phyloP scores from a whole-genome alignment of 768 basidiomycete species.

The Leucogyrophana mollusca region DNA sequence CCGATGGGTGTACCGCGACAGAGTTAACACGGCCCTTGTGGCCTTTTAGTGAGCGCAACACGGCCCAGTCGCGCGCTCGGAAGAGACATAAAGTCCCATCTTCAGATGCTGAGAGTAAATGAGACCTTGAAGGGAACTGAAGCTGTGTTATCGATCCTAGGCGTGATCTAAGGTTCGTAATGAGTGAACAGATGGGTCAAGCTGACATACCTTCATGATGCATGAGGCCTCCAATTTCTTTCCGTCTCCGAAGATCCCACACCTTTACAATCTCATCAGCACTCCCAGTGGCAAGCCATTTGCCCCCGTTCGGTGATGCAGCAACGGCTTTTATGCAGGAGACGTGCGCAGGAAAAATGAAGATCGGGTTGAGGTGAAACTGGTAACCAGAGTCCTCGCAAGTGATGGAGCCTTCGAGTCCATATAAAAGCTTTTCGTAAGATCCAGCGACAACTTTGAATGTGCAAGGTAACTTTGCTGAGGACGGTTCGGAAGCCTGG shows the following conservation, averaged over 20 bases:
- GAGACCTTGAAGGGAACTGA: slow-evolving; percentile 82
- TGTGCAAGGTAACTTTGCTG: slow-evolving; percentile 43
- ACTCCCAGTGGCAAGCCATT: slow-evolving; percentile 95
- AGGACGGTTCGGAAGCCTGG: background rate
- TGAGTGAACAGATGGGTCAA: background rate
- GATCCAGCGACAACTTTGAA: slow-evolving; percentile 92
- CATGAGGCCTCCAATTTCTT: slow-evolving; percentile 93
- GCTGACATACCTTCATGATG: slow-evolving; percentile 80
- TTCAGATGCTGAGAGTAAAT: slow-evolving; percentile 88
- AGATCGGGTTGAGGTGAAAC: slow-evolving; percentile 68
- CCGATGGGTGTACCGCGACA: slow-evolving; percentile 89
- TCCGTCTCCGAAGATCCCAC: slow-evolving; percentile 89
- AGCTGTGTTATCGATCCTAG: slow-evolving; percentile 91
- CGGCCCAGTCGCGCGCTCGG: slow-evolving; percentile 90
- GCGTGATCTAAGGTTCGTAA: background rate
- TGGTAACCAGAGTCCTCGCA: slow-evolving; percentile 26
- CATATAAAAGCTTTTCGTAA: slow-evolving; percentile 95
- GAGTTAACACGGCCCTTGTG: slow-evolving; percentile 93
- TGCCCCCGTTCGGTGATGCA: slow-evolving; percentile 84
- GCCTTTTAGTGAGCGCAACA: slow-evolving; percentile 84
- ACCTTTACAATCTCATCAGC: slow-evolving; percentile 97
- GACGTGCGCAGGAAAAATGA: slow-evolving; percentile 96
- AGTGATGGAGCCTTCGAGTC: slow-evolving; percentile 66
- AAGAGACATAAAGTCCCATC: slow-evolving; percentile 91
- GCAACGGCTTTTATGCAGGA: slow-evolving; percentile 90